Conservation (phyloP, 2,329 filamentous ascomycete genomes). For the Epichloe sibirici region DNA sequence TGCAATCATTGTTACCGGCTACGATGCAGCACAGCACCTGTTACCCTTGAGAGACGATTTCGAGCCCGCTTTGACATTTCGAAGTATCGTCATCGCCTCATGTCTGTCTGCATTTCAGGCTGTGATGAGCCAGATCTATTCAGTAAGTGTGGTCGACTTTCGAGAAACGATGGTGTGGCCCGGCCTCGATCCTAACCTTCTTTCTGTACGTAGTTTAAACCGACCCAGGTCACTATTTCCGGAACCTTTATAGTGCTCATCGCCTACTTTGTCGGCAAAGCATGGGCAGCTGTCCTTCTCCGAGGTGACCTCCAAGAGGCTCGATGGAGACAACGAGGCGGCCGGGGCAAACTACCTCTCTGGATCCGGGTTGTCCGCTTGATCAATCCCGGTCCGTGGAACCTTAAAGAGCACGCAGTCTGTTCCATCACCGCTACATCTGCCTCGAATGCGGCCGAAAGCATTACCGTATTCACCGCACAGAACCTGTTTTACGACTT, state of each 20-base stretch:
- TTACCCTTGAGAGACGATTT: slow-evolving; percentile 40
- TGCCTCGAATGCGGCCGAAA: slow-evolving; percentile 31
- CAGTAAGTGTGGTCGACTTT: slow-evolving; percentile 17
- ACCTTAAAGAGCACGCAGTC: slow-evolving; percentile 43
- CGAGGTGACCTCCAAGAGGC: slow-evolving; percentile 38
- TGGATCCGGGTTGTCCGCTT: slow-evolving; percentile 30
- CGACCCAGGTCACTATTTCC: slow-evolving; percentile 32
- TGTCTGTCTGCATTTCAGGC: slow-evolving; percentile 39
- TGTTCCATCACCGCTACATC: slow-evolving; percentile 41
- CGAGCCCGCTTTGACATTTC: slow-evolving; percentile 40
- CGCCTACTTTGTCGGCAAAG: slow-evolving; percentile 40
- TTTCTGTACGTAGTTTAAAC: slow-evolving; percentile 33
- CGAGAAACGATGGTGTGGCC: too few species aligned
- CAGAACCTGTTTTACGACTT: slow-evolving; percentile 41
- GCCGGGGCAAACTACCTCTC: slow-evolving; percentile 27
- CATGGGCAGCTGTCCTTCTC: slow-evolving; percentile 17
- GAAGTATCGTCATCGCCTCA: slow-evolving; percentile 37
- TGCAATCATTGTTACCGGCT: slow-evolving; percentile 37
- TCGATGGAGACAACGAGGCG: slow-evolving; percentile 30
- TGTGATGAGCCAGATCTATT: slow-evolving; percentile 43
- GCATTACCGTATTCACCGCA: slow-evolving; percentile 28
- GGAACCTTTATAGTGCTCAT: slow-evolving; percentile 47
- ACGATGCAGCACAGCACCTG: slow-evolving; percentile 36
- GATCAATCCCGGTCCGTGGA: slow-evolving; percentile 39
- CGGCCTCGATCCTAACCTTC: neutral